Evolutionary conservation across 148 eudicot genomes (phyloP).

Genomic region (Rhododendron vialii): DNA sequence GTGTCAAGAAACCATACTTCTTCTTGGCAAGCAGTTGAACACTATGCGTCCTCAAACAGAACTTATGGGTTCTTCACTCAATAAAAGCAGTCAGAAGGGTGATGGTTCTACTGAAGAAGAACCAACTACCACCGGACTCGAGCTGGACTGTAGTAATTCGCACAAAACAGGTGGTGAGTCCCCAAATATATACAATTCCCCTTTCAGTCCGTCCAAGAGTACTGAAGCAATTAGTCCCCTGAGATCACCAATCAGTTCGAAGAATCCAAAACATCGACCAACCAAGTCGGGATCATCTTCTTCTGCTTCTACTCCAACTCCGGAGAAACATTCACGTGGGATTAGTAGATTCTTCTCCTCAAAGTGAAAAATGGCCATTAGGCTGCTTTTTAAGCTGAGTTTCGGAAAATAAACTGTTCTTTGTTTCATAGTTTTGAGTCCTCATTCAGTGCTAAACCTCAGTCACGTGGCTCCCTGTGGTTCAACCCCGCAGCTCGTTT

Average conservation of each 20-base stretch:
- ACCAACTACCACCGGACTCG: slow-evolving; percentile 41
- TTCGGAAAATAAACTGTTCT: neutral
- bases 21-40: slow-evolving; percentile 75
- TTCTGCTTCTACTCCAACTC: slow-evolving; percentile 61
- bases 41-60: slow-evolving; percentile 65
- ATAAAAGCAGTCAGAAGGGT: slow-evolving; percentile 33
- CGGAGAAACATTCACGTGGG: slow-evolving; percentile 79
- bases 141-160: slow-evolving; percentile 27
- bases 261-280: slow-evolving; percentile 50
- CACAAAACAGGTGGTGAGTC: slow-evolving; percentile 51
- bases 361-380: slow-evolving; percentile 50
- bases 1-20: slow-evolving; percentile 86
- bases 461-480: neutral
- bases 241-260: slow-evolving; percentile 55
- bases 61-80: slow-evolving; percentile 36
- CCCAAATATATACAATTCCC: slow-evolving; percentile 42
- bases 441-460: neutral
- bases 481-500: neutral
- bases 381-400: neutral
- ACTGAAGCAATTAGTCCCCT: slow-evolving; percentile 34
- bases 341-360: slow-evolving; percentile 83
- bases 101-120: slow-evolving; percentile 45
- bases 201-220: slow-evolving; percentile 46
- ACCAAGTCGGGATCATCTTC: slow-evolving; percentile 77
- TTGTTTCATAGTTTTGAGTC: neutral